phyloP scores from a whole-genome alignment of 257 asterid species.

The Nicotiana otophora region DNA sequence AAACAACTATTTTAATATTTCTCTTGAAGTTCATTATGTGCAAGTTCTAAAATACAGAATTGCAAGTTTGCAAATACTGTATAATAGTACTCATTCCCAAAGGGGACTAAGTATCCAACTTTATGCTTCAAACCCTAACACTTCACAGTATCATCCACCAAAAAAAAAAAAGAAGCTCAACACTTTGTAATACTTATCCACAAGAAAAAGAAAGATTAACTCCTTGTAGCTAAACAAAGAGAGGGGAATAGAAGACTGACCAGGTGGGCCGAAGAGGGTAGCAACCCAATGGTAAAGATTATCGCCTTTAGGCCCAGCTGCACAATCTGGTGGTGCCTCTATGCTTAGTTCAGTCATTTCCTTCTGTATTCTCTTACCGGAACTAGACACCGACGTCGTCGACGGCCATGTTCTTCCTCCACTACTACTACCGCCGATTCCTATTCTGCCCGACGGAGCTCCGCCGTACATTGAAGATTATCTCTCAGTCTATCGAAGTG shows the following conservation, averaged over 20 bases:
- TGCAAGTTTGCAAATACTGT: not conserved
- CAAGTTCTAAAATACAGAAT: not conserved
- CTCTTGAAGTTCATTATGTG: not conserved
- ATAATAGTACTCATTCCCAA: not conserved
- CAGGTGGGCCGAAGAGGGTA: slow-evolving; percentile 80
- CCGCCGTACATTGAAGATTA: slow-evolving; percentile 12
- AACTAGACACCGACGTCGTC: slow-evolving; percentile 78
- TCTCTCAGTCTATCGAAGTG: not conserved
- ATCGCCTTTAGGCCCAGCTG: slow-evolving; percentile 98
- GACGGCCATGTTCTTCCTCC: slow-evolving; percentile 88
- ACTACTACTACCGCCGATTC: slow-evolving; percentile 30
- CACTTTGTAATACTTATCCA: not conserved
- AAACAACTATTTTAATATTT: not conserved
- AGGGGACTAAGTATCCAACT: not conserved
- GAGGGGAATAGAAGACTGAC: slow-evolving; percentile 12
- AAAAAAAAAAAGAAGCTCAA: not conserved
- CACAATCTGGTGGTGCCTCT: slow-evolving; percentile 84
- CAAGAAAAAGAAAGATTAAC: not conserved
- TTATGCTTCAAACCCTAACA: not conserved
- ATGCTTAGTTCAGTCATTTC: slow-evolving; percentile 76
- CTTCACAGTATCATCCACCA: not conserved
- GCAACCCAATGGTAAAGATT: slow-evolving; percentile 98
- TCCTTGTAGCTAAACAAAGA: not conserved
- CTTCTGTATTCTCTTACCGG: slow-evolving; percentile 82
- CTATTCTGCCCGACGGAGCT: slow-evolving; percentile 15